Conservation (phyloP, 805 yeast genomes). For the Sporopachydermia lactativora region DNA sequence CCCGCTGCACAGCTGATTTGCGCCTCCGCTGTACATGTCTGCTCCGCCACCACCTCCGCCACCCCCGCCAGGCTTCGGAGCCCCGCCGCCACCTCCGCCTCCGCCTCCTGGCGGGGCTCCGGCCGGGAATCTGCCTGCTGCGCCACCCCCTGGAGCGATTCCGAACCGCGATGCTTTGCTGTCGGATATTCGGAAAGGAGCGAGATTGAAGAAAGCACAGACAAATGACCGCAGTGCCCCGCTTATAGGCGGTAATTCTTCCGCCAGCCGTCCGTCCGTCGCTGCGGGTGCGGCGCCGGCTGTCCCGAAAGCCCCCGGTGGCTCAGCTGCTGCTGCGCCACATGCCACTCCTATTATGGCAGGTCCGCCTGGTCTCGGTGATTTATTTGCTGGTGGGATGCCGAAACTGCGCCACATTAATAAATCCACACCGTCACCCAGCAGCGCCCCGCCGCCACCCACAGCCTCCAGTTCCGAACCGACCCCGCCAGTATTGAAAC, state of each 20-base stretch:
- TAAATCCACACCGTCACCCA: neutral
- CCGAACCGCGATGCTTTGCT: slow-evolving; percentile 32
- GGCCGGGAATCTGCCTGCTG: slow-evolving; percentile 13
- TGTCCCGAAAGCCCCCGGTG: slow-evolving; percentile 12
- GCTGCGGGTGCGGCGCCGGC: slow-evolving; percentile 14
- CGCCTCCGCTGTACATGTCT: too few relatives aligned
- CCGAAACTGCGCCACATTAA: slow-evolving; percentile 46
- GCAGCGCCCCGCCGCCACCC: slow-evolving; percentile 9
- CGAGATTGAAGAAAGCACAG: slow-evolving; percentile 40
- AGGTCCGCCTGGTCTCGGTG: slow-evolving; percentile 38
- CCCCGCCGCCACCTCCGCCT: slow-evolving; percentile 9
- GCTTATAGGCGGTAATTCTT: slow-evolving; percentile 21
- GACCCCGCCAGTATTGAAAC: slow-evolving; percentile 8
- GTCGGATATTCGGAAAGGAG: slow-evolving; percentile 73
- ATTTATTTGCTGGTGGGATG: slow-evolving; percentile 65
- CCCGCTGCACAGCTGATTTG: too few relatives aligned
- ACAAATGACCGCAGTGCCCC: slow-evolving; percentile 63
- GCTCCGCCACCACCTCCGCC: slow-evolving; percentile 1
- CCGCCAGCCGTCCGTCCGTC: slow-evolving; percentile 16
- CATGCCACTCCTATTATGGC: slow-evolving; percentile 4
- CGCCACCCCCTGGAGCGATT: slow-evolving; percentile 19
- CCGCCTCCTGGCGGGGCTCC: slow-evolving; percentile 16
- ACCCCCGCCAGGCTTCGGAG: neutral
- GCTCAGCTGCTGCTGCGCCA: neutral
- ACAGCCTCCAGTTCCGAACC: slow-evolving; percentile 7